Conservation (phyloP, 768 basidiomycete species). For the Termitomyces sp. region DNA sequence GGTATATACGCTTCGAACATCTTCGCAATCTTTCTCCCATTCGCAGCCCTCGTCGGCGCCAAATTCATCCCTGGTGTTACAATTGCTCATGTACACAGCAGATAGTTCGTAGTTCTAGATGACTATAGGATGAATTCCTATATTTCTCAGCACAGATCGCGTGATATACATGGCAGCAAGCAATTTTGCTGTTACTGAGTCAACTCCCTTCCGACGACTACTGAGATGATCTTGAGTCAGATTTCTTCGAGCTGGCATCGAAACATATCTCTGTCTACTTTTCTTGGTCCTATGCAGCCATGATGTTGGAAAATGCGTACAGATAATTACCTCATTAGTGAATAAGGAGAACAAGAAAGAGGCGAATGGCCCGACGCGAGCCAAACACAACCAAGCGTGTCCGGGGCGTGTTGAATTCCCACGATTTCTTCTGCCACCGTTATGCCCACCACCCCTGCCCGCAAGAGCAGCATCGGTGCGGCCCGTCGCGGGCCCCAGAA, state of each 20-base stretch:
- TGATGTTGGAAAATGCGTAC: slow-evolving; percentile 8
- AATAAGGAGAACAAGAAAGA: too few species aligned
- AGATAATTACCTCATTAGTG: not conserved
- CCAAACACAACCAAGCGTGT: slow-evolving; percentile 17
- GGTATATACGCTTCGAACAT: slow-evolving; percentile 77
- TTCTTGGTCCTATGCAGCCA: slow-evolving; percentile 25
- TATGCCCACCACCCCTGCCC: slow-evolving; percentile 2
- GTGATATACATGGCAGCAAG: slow-evolving; percentile 52
- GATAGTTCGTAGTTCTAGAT: slow-evolving; percentile 73
- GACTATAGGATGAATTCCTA: not conserved
- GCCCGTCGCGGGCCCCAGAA: slow-evolving; percentile 41
- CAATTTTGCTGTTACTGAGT: slow-evolving; percentile 84
- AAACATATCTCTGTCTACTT: slow-evolving; percentile 25
- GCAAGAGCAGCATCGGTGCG: slow-evolving; percentile 4
- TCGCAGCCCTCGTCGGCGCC: slow-evolving; percentile 81
- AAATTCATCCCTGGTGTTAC: slow-evolving; percentile 83
- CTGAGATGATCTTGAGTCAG: slow-evolving; percentile 30
- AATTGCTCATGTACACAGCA: slow-evolving; percentile 94
- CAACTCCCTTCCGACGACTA: slow-evolving; percentile 90
- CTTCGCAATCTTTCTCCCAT: slow-evolving; percentile 92
- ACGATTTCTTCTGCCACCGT: not conserved
- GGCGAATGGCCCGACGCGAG: not conserved
- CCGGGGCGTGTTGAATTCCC: slow-evolving; percentile 2
- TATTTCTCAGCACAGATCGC: not conserved
- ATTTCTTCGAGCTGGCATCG: slow-evolving; percentile 21